These are phyloP conservation scores for Heterobasidion occidentale DNA, from an alignment of 1,284 basidiomycete species.

Conservation along the genomic window DNA sequence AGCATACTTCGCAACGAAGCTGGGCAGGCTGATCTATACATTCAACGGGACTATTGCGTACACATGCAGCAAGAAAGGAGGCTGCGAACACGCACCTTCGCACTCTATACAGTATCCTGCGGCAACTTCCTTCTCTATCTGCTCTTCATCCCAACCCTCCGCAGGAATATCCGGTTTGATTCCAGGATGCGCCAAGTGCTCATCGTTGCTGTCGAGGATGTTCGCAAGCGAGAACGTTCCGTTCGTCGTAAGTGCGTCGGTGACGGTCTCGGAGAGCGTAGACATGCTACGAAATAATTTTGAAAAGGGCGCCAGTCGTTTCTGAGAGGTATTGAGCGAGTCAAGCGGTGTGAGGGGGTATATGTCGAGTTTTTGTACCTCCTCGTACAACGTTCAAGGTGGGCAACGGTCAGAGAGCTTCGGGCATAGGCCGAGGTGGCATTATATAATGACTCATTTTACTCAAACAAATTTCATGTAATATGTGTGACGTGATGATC, in stretches of 20 bases:
- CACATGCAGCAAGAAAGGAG: background rate
- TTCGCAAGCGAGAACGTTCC: conserved; percentile 51
- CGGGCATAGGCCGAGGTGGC: no score
- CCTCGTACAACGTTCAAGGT: background rate
- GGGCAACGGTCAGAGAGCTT: background rate
- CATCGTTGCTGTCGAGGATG: conserved; percentile 55
- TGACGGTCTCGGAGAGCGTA: background rate
- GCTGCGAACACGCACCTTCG: conserved; percentile 49
- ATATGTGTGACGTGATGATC: no score
- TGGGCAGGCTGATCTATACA: conserved; percentile 71
- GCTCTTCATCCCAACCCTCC: conserved; percentile 62
- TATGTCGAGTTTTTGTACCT: no score
- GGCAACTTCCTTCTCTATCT: conserved; percentile 31
- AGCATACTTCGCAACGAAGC: conserved; percentile 60
- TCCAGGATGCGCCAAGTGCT: conserved; percentile 46
- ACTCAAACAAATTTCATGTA: no score
- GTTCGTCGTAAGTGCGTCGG: background rate
- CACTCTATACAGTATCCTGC: conserved; percentile 77
- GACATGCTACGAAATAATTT: background rate
- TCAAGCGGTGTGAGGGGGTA: no score
- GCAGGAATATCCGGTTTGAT: conserved; percentile 27
- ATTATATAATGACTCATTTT: no score
- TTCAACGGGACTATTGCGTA: background rate
- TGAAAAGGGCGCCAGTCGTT: background rate
- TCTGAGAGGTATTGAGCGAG: background rate